Evolutionary conservation across 1,139 yeast genomes (phyloP).

Genomic region (Entelexis paramagnoliae): DNA sequence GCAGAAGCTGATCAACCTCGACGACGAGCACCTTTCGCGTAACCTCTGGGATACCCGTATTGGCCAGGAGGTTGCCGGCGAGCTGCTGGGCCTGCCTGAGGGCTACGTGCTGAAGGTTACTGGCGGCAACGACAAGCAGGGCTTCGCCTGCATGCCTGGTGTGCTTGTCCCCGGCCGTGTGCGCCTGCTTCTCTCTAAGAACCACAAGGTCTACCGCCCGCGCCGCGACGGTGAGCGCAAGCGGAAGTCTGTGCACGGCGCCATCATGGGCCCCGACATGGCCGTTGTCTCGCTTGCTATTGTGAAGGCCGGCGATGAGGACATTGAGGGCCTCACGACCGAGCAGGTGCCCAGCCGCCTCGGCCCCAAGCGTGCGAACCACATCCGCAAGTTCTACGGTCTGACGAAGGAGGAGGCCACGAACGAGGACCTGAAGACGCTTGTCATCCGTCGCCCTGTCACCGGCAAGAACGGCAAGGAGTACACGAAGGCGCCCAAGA

Average conservation of each 20-base stretch:
- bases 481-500: slow-evolving; percentile 99
- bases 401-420: slow-evolving; percentile 76
- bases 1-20: slow-evolving; percentile 94
- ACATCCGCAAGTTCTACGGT: slow-evolving; percentile 99
- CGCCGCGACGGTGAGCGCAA: slow-evolving; percentile 99
- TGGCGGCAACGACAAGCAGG: slow-evolving; percentile 99
- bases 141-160: slow-evolving; percentile 99
- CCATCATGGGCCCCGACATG: slow-evolving; percentile 95
- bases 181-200: slow-evolving; percentile 85
- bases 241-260: slow-evolving; percentile 99
- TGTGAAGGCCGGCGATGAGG: slow-evolving; percentile 95
- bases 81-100: slow-evolving; percentile 84
- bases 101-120: slow-evolving; percentile 98
- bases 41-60: slow-evolving; percentile 98
- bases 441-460: slow-evolving; percentile 96
- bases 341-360: slow-evolving; percentile 93
- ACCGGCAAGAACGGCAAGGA: slow-evolving; percentile 90
- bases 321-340: slow-evolving; percentile 94
- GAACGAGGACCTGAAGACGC: slow-evolving; percentile 64
- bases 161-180: slow-evolving; percentile 99
- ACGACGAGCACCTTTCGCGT: slow-evolving; percentile 98
- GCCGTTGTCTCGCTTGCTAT: slow-evolving; percentile 88
- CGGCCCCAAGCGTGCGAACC: slow-evolving; percentile 99
- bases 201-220: slow-evolving; percentile 99
- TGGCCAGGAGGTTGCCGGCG: slow-evolving; percentile 99